Percentiles rank a stretch among this genome's conserved stretches.
phyloP scores from a whole-genome alignment of 441 rosid species.

The Flueggea neowawraea region DNA sequence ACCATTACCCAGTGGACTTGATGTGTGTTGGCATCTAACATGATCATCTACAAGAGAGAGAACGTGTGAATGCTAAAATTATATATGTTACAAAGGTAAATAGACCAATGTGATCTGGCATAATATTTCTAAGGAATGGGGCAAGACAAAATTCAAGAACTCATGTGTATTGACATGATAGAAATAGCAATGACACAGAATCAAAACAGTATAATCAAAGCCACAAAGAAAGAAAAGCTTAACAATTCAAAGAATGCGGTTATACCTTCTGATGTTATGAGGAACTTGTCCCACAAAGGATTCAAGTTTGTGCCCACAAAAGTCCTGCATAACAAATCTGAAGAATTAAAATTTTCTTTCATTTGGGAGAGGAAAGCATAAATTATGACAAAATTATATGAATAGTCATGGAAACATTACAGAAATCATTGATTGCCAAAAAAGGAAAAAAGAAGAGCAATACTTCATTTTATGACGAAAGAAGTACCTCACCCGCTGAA shows the following conservation, averaged over 20 bases:
- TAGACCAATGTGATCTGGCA: background rate
- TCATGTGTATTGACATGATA: too few species aligned
- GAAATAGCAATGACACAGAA: conserved; percentile 2
- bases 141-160: too few species aligned
- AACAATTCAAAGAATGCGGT: conserved; percentile 5
- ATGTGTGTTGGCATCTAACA: conserved; percentile 60
- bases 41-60: conserved; percentile 50
- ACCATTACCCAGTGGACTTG: conserved; percentile 88
- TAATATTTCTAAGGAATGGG: too few species aligned
- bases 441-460: too few species aligned
- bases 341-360: conserved; percentile 11
- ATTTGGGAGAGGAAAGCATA: conserved; percentile 1
- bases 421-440: too few species aligned
- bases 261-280: conserved; percentile 72
- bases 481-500: too few species aligned
- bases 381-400: background rate
- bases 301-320: conserved; percentile 88
- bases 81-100: background rate
- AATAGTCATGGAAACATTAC: background rate
- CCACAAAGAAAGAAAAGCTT: background rate
- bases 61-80: background rate
- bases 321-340: conserved; percentile 55
- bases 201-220: background rate
- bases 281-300: conserved; percentile 81
- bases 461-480: too few species aligned